phyloP scores from a whole-genome alignment of 345 rosid genomes.

The Chamaenerion angustifolium region DNA sequence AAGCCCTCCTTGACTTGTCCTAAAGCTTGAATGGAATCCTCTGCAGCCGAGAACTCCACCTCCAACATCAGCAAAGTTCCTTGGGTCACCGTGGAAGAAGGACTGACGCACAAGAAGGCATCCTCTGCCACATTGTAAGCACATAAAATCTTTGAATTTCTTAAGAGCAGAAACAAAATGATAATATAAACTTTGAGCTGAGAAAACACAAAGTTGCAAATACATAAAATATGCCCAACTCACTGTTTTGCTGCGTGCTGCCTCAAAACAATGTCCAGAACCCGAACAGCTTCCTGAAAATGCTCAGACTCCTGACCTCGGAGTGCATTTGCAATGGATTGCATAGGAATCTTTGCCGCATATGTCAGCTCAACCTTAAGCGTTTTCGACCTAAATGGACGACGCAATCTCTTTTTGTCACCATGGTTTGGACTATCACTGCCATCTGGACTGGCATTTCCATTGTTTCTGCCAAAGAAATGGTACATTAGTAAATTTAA shows the following conservation, averaged over 20 bases:
- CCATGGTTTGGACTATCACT: conserved; percentile 20
- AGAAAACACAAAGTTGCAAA: not conserved
- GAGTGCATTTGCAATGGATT: conserved; percentile 25
- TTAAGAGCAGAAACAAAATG: not conserved
- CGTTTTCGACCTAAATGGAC: conserved; percentile 19
- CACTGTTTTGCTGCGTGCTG: conserved; percentile 37
- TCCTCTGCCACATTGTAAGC: conserved; percentile 14
- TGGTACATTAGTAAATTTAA: not conserved
- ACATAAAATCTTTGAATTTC: not conserved
- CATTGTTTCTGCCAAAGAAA: conserved; percentile 2
- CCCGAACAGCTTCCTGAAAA: conserved; percentile 32
- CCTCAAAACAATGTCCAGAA: conserved; percentile 32
- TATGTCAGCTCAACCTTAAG: conserved; percentile 25
- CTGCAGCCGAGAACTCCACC: conserved; percentile 37
- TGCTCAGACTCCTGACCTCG: conserved; percentile 25
- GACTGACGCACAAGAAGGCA: conserved; percentile 39
- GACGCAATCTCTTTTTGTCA: conserved; percentile 24
- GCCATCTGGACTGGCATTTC: conserved; percentile 18
- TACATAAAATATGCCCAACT: not conserved
- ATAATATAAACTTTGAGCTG: not conserved
- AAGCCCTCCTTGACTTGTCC: conserved; percentile 33
- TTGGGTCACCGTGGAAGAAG: conserved; percentile 27
- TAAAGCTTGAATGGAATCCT: conserved; percentile 40
- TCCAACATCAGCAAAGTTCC: conserved; percentile 25
- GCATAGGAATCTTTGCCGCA: conserved; percentile 33